Evolutionary conservation across 116 monocot species (phyloP).

Genomic region (Papilionanthe hybrid): DNA sequence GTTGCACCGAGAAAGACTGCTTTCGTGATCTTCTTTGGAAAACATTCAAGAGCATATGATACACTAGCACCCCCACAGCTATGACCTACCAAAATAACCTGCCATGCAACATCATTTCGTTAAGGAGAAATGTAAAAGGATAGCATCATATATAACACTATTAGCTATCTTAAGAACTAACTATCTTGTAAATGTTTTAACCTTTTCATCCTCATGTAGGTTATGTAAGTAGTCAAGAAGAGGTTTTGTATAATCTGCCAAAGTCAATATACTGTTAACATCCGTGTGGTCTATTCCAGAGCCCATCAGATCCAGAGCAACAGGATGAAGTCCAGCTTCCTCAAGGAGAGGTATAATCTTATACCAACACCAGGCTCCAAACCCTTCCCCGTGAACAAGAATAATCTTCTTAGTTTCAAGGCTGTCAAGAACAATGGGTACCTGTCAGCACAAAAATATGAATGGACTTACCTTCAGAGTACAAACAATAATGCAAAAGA

Average conservation of each 20-base stretch:
- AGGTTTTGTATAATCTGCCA: slow-evolving; percentile 72
- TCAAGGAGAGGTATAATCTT: slow-evolving; percentile 68
- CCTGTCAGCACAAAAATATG: slow-evolving; percentile 25
- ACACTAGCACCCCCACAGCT: slow-evolving; percentile 88
- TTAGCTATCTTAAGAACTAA: background rate
- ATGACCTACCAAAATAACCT: slow-evolving; percentile 87
- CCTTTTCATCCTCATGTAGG: slow-evolving; percentile 77
- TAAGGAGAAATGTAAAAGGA: background rate
- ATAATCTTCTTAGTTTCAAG: slow-evolving; percentile 73
- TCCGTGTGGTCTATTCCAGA: slow-evolving; percentile 76
- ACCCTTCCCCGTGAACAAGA: slow-evolving; percentile 86
- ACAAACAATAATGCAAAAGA: background rate
- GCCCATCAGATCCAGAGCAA: slow-evolving; percentile 69
- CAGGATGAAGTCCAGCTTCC: slow-evolving; percentile 59
- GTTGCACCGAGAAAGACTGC: slow-evolving; percentile 71
- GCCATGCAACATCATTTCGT: slow-evolving; percentile 3
- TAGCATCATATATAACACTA: background rate
- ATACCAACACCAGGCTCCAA: slow-evolving; percentile 98
- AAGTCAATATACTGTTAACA: slow-evolving; percentile 44
- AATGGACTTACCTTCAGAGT: background rate
- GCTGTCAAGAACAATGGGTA: slow-evolving; percentile 41
- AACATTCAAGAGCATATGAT: slow-evolving; percentile 68
- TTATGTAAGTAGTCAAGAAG: slow-evolving; percentile 57
- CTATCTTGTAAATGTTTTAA: slow-evolving; percentile 4
- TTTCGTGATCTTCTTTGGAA: slow-evolving; percentile 62